These are phyloP conservation scores for Simmondsia chinensis DNA, from an alignment of 148 eudicot species.

Conservation along the genomic window DNA sequence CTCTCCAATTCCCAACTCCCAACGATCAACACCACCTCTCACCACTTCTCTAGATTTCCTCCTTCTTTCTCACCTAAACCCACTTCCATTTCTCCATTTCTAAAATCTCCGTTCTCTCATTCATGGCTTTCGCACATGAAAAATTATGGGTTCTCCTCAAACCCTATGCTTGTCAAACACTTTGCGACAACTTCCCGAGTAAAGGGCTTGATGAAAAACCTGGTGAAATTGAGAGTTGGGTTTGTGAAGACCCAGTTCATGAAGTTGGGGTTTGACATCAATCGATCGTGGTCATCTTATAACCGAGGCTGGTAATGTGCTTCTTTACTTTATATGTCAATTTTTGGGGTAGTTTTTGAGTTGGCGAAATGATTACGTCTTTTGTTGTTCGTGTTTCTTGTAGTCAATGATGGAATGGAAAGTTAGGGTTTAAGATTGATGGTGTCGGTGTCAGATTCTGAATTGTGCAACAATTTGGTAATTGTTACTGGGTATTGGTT, in stretches of 20 bases:
- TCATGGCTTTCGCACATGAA: slow-evolving; percentile 13
- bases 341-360: no score
- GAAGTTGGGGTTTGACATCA: slow-evolving; percentile 9
- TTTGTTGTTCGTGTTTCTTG: no score
- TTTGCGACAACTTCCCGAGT: slow-evolving; percentile 16
- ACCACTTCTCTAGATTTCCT: slow-evolving; percentile 2
- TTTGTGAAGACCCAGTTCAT: slow-evolving; percentile 2
- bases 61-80: slow-evolving; percentile 8
- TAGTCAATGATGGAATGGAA: no score
- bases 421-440: no score
- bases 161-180: slow-evolving; percentile 16
- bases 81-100: slow-evolving; percentile 6
- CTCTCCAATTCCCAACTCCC: background rate
- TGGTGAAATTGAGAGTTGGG: slow-evolving; percentile 13
- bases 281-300: slow-evolving; percentile 11
- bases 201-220: slow-evolving; percentile 14
- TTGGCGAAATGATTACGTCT: no score
- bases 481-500: no score
- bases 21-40: background rate
- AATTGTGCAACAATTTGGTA: no score
- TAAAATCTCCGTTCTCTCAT: slow-evolving; percentile 10
- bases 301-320: slow-evolving; percentile 33
- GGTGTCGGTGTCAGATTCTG: no score
- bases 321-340: background rate
- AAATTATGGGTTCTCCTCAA: slow-evolving; percentile 25